Evolutionary conservation across 2,329 filamentous ascomycete genomes (phyloP).

Genomic region (Dactylellina leptospora): DNA sequence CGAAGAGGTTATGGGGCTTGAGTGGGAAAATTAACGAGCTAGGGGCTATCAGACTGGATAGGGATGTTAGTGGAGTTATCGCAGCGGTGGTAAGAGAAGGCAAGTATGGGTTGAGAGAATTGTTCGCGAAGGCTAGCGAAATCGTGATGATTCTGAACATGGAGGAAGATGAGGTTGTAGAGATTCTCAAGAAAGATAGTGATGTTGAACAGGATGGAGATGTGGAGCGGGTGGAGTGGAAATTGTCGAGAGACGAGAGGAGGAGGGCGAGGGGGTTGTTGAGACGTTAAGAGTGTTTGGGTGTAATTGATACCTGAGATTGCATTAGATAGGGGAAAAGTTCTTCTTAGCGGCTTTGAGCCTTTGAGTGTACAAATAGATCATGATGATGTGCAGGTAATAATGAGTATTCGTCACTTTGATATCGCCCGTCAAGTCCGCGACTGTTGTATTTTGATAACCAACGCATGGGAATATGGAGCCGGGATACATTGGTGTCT

Average conservation of each 20-base stretch:
- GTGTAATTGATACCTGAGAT: not conserved
- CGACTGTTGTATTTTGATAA: not conserved
- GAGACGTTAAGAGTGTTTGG: conserved; percentile 54
- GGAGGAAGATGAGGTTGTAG: conserved; percentile 96
- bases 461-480: too few species aligned
- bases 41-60: conserved; percentile 82
- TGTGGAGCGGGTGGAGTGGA: conserved; percentile 75
- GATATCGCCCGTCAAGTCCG: not conserved
- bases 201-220: conserved; percentile 63
- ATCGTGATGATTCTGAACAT: conserved; percentile 88
- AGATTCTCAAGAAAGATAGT: conserved; percentile 64
- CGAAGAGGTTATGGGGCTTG: conserved; percentile 86
- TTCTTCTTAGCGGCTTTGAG: conserved; percentile 7
- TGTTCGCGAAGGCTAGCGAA: conserved; percentile 79
- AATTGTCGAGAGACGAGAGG: conserved; percentile 77
- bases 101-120: conserved; percentile 79
- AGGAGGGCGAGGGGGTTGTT: conserved; percentile 76
- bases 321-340: conserved; percentile 2
- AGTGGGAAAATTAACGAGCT: conserved; percentile 80
- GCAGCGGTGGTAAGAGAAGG: conserved; percentile 71
- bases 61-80: conserved; percentile 81
- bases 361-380: conserved; percentile 7
- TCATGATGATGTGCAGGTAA: not conserved
- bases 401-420: not conserved
- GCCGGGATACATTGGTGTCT: too few species aligned